These are phyloP conservation scores for Biscogniauxia sp. DNA, from an alignment of 2,329 filamentous ascomycete species.

Conservation along the genomic window DNA sequence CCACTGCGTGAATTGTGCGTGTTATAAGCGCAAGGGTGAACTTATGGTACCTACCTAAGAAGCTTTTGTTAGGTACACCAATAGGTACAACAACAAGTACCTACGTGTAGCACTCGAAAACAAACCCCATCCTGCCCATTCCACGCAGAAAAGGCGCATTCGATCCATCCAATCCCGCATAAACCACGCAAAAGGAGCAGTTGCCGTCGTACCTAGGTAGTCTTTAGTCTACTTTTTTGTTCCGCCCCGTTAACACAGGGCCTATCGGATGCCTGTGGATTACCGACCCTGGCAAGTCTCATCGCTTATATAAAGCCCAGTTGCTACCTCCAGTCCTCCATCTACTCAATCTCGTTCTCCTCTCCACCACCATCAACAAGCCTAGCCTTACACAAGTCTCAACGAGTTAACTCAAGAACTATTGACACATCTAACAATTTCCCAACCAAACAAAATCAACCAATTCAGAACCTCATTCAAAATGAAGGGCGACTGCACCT, in stretches of 20 bases:
- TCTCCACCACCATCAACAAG: neutral
- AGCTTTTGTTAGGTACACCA: too few relatives aligned
- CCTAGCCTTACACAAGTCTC: neutral
- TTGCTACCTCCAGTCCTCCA: neutral
- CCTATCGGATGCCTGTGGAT: neutral
- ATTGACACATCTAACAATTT: conserved; percentile 1
- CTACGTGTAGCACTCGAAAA: conserved; percentile 3
- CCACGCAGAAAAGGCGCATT: conserved; percentile 13
- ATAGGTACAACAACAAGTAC: too few relatives aligned
- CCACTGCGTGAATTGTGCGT: conserved; percentile 23
- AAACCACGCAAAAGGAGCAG: conserved; percentile 9
- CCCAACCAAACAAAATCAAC: too few relatives aligned
- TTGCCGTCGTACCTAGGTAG: too few relatives aligned
- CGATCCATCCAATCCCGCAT: conserved; percentile 2
- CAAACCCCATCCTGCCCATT: conserved; percentile 4
- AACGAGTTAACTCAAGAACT: neutral
- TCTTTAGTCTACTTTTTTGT: neutral
- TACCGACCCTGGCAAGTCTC: neutral
- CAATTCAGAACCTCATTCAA: conserved; percentile 14
- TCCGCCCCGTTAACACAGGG: neutral
- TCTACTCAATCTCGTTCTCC: neutral
- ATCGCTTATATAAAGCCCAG: conserved; percentile 1
- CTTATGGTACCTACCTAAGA: too few relatives aligned
- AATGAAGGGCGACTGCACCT: conserved; percentile 27
- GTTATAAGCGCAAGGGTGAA: conserved; percentile 5